Base-by-base conservation (phyloP, 257 asterid genomes). In the Solanum arcanum region DNA sequence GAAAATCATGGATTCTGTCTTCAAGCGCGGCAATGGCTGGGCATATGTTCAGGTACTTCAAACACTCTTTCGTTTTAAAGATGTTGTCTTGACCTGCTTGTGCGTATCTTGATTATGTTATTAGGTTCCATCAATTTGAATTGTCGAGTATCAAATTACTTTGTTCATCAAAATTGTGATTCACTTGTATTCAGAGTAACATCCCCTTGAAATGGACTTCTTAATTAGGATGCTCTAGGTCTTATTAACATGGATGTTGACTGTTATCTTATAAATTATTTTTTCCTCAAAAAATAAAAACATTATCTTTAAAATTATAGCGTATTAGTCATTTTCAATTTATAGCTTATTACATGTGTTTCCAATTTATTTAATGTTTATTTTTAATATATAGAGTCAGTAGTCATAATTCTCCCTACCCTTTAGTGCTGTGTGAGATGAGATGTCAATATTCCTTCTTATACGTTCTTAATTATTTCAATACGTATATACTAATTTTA, bases 1-100 rank as follows among this genome's bases (percentile, higher is more conserved):
- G 41, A 92, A 88, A 85, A 92, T 95, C 86, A 94, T 97, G 99
- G 93, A 96, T 39, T 94, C 99, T 37, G 90, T 97, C 90, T 97
- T 97, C 90, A 92, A 90, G 68, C 84, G 96, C 3, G 99, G 99
- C 86, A 97, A 97, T 83, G 98, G 99, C 12, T 97, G 99, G 99
- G 99, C 99, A 69, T 97, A 95, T 90, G 99, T 97, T 87, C 99
- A 97, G 94, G 99, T 92, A 90, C 2, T 35, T 69, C 12, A 27
- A 68, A 68, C 39, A 68, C 7, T 27, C 39, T 12, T 68, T 66
- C 35, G 33, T 66, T 66, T 66, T 66, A 27, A 15, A 27, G 11
- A 27, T 27, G 39, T 68, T 62, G 70, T 4, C 8, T 62, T 14
- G 7, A 33, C 44, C 7, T 70, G 44, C 15, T 35, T 35, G 25